Percentiles rank a stretch among this genome's conserved stretches.
Evolutionary conservation across 768 basidiomycete species (phyloP).

Genomic region (Amanita rubescens): DNA sequence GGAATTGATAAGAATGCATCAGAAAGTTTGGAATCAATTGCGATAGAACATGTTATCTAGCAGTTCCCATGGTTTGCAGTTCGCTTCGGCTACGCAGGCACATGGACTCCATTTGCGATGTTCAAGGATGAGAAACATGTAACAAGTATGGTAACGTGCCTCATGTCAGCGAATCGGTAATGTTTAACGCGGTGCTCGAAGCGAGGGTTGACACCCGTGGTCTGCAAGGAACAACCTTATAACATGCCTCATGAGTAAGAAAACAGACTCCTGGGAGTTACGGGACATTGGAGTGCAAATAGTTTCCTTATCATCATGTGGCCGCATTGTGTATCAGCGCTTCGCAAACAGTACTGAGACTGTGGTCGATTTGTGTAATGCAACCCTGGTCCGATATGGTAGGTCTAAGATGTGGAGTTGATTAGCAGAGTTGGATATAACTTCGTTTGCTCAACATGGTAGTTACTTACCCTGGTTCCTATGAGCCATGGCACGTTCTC

Average conservation of each 20-base stretch:
- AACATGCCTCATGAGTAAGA: no score
- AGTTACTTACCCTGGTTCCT: not conserved
- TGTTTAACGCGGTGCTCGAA: not conserved
- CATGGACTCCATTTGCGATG: not conserved
- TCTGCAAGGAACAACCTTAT: not conserved
- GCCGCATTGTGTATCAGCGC: no score
- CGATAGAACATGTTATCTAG: no score
- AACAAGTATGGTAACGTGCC: not conserved
- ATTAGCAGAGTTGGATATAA: not conserved
- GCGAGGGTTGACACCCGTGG: not conserved
- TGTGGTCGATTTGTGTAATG: no score
- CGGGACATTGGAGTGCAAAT: no score
- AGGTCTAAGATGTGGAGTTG: not conserved
- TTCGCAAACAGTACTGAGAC: no score
- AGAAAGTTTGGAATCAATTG: no score
- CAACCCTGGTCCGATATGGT: not conserved
- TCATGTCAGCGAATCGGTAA: not conserved
- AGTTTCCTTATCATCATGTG: no score
- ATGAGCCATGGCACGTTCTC: no score
- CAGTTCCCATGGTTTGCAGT: no score
- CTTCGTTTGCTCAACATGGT: not conserved
- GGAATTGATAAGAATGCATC: no score
- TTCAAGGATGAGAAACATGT: not conserved
- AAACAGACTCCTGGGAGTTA: no score
- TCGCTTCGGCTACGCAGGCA: not conserved